Evolutionary conservation across 495 filamentous ascomycete species (phyloP).

Genomic region (Penicillium ucsense): DNA sequence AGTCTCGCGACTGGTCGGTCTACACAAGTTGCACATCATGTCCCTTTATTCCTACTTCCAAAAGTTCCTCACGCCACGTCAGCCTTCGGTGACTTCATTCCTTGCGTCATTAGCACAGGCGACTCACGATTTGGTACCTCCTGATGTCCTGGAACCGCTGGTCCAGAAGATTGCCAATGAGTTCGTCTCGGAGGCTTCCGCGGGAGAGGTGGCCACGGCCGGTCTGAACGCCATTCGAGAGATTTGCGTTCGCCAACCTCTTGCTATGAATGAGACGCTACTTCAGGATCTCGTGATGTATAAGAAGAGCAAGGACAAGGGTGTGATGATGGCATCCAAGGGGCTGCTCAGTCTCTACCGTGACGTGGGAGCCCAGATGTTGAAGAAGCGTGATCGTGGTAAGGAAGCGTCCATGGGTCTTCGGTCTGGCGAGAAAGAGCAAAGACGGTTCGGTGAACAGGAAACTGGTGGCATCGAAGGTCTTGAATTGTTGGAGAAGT

Average conservation of each 20-base stretch:
- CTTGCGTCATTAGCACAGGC: conserved; percentile 87
- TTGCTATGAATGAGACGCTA: conserved; percentile 90
- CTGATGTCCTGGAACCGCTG: conserved; percentile 85
- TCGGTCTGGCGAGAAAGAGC: conserved; percentile 55
- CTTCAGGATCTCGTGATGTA: conserved; percentile 97
- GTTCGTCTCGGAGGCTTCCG: conserved; percentile 92
- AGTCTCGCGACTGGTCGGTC: conserved; percentile 78
- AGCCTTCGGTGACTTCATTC: conserved; percentile 89
- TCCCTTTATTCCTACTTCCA: conserved; percentile 79
- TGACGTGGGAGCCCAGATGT: conserved; percentile 79
- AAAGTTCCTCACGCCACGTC: conserved; percentile 77
- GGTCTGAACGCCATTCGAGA: conserved; percentile 93
- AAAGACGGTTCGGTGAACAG: conserved; percentile 68
- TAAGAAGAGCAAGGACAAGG: conserved; percentile 94
- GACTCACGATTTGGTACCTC: conserved; percentile 83
- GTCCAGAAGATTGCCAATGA: conserved; percentile 95
- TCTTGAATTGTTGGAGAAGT: conserved; percentile 80
- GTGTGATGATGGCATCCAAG: conserved; percentile 92
- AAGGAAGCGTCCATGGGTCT: conserved; percentile 86
- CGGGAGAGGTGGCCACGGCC: conserved; percentile 81
- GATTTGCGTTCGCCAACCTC: conserved; percentile 80
- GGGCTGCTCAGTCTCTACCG: conserved; percentile 83
- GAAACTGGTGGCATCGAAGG: conserved; percentile 80
- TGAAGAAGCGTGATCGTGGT: conserved; percentile 83
- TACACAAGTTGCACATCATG: conserved; percentile 85